phyloP scores from a whole-genome alignment of 2,329 filamentous ascomycete species.

The Pleomassaria siparia region DNA sequence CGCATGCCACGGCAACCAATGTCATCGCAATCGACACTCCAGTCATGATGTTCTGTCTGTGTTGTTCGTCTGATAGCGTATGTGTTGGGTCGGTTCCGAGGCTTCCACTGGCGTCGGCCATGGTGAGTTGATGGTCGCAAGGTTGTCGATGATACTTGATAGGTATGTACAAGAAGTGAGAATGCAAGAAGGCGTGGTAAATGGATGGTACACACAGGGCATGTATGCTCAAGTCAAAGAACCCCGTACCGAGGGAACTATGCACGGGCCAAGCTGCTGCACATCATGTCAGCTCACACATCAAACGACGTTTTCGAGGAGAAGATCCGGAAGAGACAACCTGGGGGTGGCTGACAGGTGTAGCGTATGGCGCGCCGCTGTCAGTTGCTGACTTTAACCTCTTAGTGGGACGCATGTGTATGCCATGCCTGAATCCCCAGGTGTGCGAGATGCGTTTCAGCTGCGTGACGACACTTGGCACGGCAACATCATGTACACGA shows the following conservation, averaged over 20 bases:
- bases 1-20: slow-evolving; percentile 19
- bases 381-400: not conserved
- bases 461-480: slow-evolving; percentile 3
- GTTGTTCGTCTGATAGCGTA: slow-evolving; percentile 16
- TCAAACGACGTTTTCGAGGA: slow-evolving; percentile 5
- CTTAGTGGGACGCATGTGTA: not conserved
- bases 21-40: slow-evolving; percentile 20
- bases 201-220: not conserved
- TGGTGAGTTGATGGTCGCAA: slow-evolving; percentile 2
- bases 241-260: not conserved
- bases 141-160: not conserved
- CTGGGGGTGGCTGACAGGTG: not conserved
- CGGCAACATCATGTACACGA: not conserved
- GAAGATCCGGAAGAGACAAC: not conserved
- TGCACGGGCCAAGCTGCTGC: slow-evolving; percentile 5
- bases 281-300: slow-evolving; percentile 10
- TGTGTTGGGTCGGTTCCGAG: slow-evolving; percentile 12
- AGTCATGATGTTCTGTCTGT: slow-evolving; percentile 20
- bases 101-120: slow-evolving; percentile 11
- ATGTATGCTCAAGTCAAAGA: not conserved
- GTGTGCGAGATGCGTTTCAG: slow-evolving; percentile 22
- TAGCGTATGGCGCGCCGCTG: not conserved
- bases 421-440: slow-evolving; percentile 10
- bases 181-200: not conserved
- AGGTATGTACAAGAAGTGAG: not conserved